These are phyloP conservation scores for Sphaerostilbella broomeana DNA, from an alignment of 2,329 filamentous ascomycete genomes.

Conservation along the genomic window DNA sequence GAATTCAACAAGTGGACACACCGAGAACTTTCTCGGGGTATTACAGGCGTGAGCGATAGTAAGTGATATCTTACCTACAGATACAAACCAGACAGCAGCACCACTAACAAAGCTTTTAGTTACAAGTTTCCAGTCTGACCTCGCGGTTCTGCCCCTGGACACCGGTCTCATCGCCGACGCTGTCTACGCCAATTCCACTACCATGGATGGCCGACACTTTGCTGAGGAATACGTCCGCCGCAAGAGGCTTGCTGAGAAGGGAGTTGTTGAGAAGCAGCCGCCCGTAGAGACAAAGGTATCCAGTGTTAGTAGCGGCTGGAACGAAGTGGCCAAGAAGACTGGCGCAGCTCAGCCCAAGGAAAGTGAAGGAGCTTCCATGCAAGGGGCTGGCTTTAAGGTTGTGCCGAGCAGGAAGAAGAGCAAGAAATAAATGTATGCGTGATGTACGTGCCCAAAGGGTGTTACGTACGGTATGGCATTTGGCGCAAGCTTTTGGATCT, in stretches of 20 bases:
- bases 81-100: neutral
- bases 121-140: conserved; percentile 70
- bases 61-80: conserved; percentile 26
- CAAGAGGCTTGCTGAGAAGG: conserved; percentile 88
- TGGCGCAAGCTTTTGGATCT: too few species aligned
- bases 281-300: conserved; percentile 45
- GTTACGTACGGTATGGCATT: too few species aligned
- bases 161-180: conserved; percentile 79
- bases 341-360: conserved; percentile 36
- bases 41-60: conserved; percentile 46
- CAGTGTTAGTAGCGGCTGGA: conserved; percentile 68
- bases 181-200: conserved; percentile 78
- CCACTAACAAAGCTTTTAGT: conserved; percentile 40
- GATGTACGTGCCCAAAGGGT: conserved; percentile 7
- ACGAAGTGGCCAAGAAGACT: conserved; percentile 94
- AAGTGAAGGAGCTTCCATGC: conserved; percentile 34
- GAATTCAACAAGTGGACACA: conserved; percentile 94
- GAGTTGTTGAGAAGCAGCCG: conserved; percentile 70
- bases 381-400: conserved; percentile 71
- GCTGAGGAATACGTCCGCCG: conserved; percentile 91
- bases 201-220: conserved; percentile 88
- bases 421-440: conserved; percentile 50
- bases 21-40: conserved; percentile 69
- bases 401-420: conserved; percentile 90
- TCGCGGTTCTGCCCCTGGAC: conserved; percentile 71